Conservation (phyloP, 805 yeast genomes). For the Nakazawaea ishiwadae region DNA sequence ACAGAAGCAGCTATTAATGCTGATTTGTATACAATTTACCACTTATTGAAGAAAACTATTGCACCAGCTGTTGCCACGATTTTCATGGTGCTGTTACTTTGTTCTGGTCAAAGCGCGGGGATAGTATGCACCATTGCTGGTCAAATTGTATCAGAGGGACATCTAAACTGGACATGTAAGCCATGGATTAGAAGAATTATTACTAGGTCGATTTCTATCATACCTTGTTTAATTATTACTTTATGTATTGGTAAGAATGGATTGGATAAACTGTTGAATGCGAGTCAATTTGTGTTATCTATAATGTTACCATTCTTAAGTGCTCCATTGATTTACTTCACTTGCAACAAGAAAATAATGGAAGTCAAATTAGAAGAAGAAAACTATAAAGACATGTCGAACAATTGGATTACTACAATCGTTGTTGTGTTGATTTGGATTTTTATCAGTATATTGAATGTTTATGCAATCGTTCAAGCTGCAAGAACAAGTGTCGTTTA, state of each 20-base stretch:
- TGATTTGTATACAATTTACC: conserved; percentile 69
- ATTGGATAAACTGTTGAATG: conserved; percentile 63
- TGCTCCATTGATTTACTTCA: conserved; percentile 77
- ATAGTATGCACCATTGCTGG: conserved; percentile 89
- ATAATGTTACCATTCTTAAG: conserved; percentile 72
- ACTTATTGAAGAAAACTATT: conserved; percentile 46
- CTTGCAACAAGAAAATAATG: conserved; percentile 66
- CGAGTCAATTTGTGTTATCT: conserved; percentile 76
- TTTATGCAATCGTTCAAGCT: conserved; percentile 48
- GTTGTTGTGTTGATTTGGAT: conserved; percentile 56
- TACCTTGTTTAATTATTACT: conserved; percentile 71
- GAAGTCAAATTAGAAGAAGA: conserved; percentile 31
- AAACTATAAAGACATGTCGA: conserved; percentile 43
- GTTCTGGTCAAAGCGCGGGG: conserved; percentile 82
- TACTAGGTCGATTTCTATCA: conserved; percentile 67
- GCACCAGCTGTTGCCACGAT: conserved; percentile 76
- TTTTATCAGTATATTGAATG: conserved; percentile 60
- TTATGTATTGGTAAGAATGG: conserved; percentile 66
- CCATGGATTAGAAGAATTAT: conserved; percentile 80
- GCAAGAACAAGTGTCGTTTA: too few relatives aligned
- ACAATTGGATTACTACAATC: conserved; percentile 53
- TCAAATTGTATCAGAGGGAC: conserved; percentile 86
- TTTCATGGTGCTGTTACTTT: conserved; percentile 74
- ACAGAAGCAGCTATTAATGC: conserved; percentile 64
- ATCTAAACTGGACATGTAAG: conserved; percentile 66